Evolutionary conservation across 179 eudicot species (phyloP), one percentile per base, ranked within the genome.

Genomic region (Gypsophila paniculata): DNA sequence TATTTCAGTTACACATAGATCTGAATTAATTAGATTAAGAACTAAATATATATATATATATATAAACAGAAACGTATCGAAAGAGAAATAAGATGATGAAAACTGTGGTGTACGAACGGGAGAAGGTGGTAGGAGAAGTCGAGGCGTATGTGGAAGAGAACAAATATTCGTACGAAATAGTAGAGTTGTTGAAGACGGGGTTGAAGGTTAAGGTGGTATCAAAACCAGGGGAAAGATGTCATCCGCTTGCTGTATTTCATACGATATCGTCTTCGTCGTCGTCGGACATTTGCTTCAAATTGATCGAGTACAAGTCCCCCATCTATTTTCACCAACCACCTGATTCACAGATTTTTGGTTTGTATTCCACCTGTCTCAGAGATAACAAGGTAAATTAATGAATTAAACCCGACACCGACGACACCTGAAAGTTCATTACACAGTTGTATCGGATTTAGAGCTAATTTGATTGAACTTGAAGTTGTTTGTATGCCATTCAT

Each of bases 181-280:
- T 58, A 19, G 62, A 48, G 39, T 22, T 57, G 61, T 60, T 72
- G 69, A 85, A 79, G 74, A 81, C 77, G 72, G 89, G 87, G 74
- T 82, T 93, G 77, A 83, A 89, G 80, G 85, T 95, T 42, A 84
- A 82, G 42, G 85, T 86, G 58, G 86, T 70, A 22, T 88, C 98
- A 6, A 80, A 79, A 61, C 77, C 85, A 7, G 93, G 99, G 71
- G 99, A 95, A 80, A 85, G 99, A 74, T 95, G 99, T 72, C 85
- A 95, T 48, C 99, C 99, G 36, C 85, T 95, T 29, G 96, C 99
- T 6, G 98, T 95, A 74, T 87, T 95, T 26, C 90, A 88, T 74
- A 92, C 90, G 6, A 79, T 89, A 19, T 44, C 55, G 42, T 36
- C 42, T 36, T 36, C 42, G 42, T 36, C 42, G 8, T 42, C 11